Percentiles rank a stretch among this genome's conserved stretches.
Evolutionary conservation across 495 filamentous ascomycete genomes (phyloP).

Genomic region (Hypoxylon subgilvum): DNA sequence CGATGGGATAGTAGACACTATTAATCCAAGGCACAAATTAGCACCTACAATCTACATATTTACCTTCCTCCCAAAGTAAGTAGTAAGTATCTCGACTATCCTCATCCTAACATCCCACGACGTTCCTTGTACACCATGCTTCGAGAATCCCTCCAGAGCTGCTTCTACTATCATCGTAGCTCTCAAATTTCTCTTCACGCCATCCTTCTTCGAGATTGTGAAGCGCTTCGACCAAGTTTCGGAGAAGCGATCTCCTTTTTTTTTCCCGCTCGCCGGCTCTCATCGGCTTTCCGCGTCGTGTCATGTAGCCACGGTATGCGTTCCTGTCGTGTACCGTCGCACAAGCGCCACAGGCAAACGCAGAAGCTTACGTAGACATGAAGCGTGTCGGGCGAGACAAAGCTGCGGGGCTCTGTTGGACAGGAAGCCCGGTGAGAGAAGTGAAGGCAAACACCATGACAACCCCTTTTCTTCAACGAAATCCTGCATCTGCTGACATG

Average conservation of each 20-base stretch:
- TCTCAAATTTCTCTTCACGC: not conserved
- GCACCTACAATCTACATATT: not conserved
- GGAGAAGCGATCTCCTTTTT: not conserved
- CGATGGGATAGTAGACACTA: not conserved
- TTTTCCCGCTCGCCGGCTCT: not conserved
- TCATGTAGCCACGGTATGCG: not conserved
- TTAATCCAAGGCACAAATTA: not conserved
- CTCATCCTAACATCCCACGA: not conserved
- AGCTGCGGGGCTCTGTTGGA: too few relatives aligned
- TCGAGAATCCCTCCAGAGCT: conserved; percentile 20
- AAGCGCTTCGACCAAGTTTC: not conserved
- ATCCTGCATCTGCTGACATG: too few relatives aligned
- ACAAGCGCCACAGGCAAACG: conserved; percentile 6
- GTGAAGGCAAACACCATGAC: too few relatives aligned
- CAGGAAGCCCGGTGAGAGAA: too few relatives aligned
- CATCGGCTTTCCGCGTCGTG: too few relatives aligned
- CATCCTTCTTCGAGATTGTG: not conserved
- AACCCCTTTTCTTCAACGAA: too few relatives aligned
- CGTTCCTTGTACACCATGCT: not conserved
- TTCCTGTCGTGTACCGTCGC: conserved; percentile 1
- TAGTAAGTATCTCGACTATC: not conserved
- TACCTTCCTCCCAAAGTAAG: not conserved
- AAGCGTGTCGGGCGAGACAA: too few relatives aligned
- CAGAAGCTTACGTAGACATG: too few relatives aligned
- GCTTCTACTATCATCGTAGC: not conserved